Conservation (phyloP, 495 filamentous ascomycete species). For the Neurospora sp. region DNA sequence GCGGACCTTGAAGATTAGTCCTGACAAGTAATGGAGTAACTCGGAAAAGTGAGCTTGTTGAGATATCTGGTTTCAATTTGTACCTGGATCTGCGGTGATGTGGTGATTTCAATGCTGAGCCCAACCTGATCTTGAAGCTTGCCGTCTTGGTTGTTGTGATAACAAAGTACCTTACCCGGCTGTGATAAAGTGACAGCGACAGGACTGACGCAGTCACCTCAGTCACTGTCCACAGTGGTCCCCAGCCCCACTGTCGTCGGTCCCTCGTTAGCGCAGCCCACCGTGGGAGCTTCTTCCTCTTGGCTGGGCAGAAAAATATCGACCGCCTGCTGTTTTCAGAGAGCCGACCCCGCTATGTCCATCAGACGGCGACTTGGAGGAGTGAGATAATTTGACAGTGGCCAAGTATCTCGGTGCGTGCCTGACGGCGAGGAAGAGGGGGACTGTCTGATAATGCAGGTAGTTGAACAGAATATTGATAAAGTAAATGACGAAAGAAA, state of each 20-base stretch:
- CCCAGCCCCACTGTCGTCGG: neutral
- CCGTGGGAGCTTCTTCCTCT: constrained; percentile 1
- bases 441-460: neutral
- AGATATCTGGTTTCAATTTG: neutral
- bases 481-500: neutral
- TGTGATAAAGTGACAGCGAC: neutral
- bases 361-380: neutral
- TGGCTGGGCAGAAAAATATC: constrained; percentile 6
- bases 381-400: constrained; percentile 11
- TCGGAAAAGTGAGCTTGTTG: neutral
- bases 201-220: neutral
- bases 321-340: constrained; percentile 25
- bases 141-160: neutral
- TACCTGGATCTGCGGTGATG: neutral
- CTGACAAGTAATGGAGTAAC: neutral
- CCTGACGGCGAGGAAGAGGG: neutral
- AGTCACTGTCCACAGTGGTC: neutral
- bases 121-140: neutral
- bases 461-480: neutral
- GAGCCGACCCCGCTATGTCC: constrained; percentile 5
- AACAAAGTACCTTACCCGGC: neutral
- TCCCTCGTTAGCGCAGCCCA: neutral
- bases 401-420: neutral
- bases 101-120: neutral
- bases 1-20: neutral